Base-by-base conservation (phyloP, 148 eudicot species). In the Rheum nobile region DNA sequence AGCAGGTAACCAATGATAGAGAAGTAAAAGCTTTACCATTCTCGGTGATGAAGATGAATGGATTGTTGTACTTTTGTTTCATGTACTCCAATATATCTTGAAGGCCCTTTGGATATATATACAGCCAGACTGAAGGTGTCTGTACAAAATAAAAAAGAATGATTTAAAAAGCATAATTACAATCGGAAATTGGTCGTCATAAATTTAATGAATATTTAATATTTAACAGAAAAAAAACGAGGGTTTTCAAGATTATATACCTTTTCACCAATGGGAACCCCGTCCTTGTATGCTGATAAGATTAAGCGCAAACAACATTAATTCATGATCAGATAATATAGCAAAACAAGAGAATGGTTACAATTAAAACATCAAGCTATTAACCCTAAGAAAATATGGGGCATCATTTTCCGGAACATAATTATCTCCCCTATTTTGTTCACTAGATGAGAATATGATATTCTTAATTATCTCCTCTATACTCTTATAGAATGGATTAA, bases 21-120 rank as follows among this genome's bases (percentile, higher is more conserved):
- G 0, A 57, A n/a, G 5, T 57, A 57, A 2, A 21, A 50, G 57
- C 8, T 21, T 77, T 63, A 87, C 97, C 97, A 52, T 91, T 91
- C 81, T 89, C 93, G 3, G 92, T 82, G 50, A 91, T 42, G 29
- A 21, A 6, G 6, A 71, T 14, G 0, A 7, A 13, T 22, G 72
- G 72, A 71, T 71, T 39, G 7, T 71, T 71, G 72, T 71, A 71
- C 48, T 39, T 71, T 12, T 22, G 16, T n/a, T 71, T 71, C 1
- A 71, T 26, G 29, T 71, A 71, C 0, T 19, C 0, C 32, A 71
- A 0, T 1, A 71, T 11, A 19, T 21, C 13, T 6, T 21, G 0
- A 41, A 71, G 21, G 11, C 72, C 72, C 31, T 43, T 11, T 71
- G 72, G 72, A 39, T 71, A 71, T 8, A 39, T 0, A 41, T 39